These are phyloP conservation scores for Phoma herbarum DNA, from an alignment of 2,329 filamentous ascomycete species.

Conservation along the genomic window DNA sequence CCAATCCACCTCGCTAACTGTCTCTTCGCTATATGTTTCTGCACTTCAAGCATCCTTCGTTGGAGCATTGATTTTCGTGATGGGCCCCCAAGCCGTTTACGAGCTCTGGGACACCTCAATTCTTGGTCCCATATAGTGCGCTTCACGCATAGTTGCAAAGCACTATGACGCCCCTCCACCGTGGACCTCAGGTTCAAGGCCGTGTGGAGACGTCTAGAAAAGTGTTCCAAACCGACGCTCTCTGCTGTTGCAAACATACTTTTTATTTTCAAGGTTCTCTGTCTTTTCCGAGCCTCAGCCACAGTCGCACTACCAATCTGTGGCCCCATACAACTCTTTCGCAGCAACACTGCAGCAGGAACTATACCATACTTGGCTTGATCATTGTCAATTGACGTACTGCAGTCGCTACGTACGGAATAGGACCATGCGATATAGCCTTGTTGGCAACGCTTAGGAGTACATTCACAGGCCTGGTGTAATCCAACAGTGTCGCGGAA, in stretches of 20 bases:
- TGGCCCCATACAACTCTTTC: neutral
- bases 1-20: too few relatives aligned
- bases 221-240: neutral
- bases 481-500: too few relatives aligned
- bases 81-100: neutral
- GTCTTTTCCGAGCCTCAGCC: neutral
- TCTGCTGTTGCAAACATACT: neutral
- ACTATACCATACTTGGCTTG: neutral
- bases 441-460: neutral
- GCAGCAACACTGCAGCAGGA: neutral
- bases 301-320: neutral
- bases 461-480: too few relatives aligned
- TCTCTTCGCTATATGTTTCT: neutral
- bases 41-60: neutral
- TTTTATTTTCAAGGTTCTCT: neutral
- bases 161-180: neutral
- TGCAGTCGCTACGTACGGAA: neutral
- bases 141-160: neutral
- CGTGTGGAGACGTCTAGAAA: neutral
- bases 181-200: neutral
- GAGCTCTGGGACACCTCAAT: neutral
- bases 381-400: neutral
- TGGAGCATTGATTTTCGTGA: neutral
- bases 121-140: neutral
- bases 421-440: neutral